Evolutionary conservation across 1,284 basidiomycete species (phyloP).

Genomic region (Bothia castanella): DNA sequence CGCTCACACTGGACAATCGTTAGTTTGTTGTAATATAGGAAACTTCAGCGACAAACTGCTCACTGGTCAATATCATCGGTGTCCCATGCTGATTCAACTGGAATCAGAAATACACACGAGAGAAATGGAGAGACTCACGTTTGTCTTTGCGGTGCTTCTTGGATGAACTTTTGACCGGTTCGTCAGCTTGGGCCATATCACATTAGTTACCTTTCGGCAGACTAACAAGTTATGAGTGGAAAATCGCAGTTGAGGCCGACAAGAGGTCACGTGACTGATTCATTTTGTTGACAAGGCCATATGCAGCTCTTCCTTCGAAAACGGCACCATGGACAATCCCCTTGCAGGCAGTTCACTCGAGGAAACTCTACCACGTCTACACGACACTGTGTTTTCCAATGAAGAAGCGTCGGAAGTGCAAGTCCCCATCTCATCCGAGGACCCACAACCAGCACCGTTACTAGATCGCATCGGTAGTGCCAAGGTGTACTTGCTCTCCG

Average conservation of each 20-base stretch:
- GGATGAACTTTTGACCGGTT: slow-evolving; percentile 67
- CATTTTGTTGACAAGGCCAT: too few species aligned
- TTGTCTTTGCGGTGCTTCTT: slow-evolving; percentile 89
- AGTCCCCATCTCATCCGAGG: slow-evolving; percentile 23
- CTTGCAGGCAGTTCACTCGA: slow-evolving; percentile 24
- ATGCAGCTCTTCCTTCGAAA: too few species aligned
- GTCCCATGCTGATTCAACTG: slow-evolving; percentile 78
- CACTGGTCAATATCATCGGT: slow-evolving; percentile 98
- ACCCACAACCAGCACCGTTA: slow-evolving; percentile 35
- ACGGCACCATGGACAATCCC: slow-evolving; percentile 37
- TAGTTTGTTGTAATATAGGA: slow-evolving; percentile 15
- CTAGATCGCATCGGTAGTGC: slow-evolving; percentile 62
- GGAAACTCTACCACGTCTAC: slow-evolving; percentile 38
- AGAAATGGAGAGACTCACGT: slow-evolving; percentile 51
- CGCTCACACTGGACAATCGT: slow-evolving; percentile 34
- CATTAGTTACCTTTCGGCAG: background rate
- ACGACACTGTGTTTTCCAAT: slow-evolving; percentile 49
- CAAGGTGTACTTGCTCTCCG: slow-evolving; percentile 68
- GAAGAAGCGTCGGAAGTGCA: slow-evolving; percentile 39
- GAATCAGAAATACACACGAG: slow-evolving; percentile 9
- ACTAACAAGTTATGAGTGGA: background rate
- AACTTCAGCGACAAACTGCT: slow-evolving; percentile 33
- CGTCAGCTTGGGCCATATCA: slow-evolving; percentile 46
- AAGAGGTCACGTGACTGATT: slow-evolving; percentile 14
- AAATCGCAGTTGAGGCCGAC: too few species aligned